Evolutionary conservation across 805 yeast genomes (phyloP), one percentile per base, ranked within the genome.

Genomic region (Candida krabiensis): DNA sequence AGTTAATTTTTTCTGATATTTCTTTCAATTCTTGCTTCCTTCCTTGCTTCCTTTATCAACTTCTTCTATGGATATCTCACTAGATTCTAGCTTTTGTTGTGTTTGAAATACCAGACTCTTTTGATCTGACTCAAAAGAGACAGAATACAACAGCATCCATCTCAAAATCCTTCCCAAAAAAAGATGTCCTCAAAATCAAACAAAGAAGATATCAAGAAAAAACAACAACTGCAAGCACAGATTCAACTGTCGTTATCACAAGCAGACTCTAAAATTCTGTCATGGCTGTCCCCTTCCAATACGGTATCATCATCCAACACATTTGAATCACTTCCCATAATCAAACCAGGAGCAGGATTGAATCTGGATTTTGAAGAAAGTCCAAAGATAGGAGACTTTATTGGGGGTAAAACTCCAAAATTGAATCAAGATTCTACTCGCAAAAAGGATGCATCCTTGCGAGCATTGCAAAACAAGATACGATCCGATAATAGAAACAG

Each of bases 141-240:
- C n/a, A n/a, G n/a, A n/a, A n/a, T n/a, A n/a, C n/a, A n/a, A n/a
- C n/a, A n/a, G n/a, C n/a, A n/a, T n/a, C n/a, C n/a, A n/a, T n/a
- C n/a, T n/a, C n/a, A n/a, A n/a, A n/a, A n/a, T n/a, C n/a, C n/a
- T n/a, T n/a, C n/a, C n/a, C n/a, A n/a, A n/a, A 6, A 15, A n/a
- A 25, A 15, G 11, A 55, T 52, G 58, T 44, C 58, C 1, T 19
- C 28, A 11, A n/a, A 30, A 14, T 33, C 21, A 19, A 53, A 50
- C 19, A 30, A 75, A 26, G 57, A 67, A 27, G 76, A 73, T 32
- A 72, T 73, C 27, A 66, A 70, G 44, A 53, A 61, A 29, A 74
- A 74, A 45, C 72, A 74, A 40, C 67, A 65, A 19, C 57, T 76
- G 4, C 79, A 71, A 41, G 64, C 74, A 12, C 60, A 61, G 37